Conservation (phyloP, 768 basidiomycete genomes). For the Mycena rosella region DNA sequence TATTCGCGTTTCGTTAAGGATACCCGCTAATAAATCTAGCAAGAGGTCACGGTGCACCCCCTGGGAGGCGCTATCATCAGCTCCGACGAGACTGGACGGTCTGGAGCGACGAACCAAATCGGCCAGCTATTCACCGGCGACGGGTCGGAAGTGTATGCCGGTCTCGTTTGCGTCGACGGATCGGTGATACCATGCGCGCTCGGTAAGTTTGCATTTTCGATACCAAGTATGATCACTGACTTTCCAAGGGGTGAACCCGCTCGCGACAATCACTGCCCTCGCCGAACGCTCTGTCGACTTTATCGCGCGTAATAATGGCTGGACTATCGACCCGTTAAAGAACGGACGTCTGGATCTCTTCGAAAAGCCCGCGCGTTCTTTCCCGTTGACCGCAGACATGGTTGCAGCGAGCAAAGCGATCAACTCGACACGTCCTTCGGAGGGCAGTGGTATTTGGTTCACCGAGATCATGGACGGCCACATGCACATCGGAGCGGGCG, state of each 20-base stretch:
- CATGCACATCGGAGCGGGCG: constrained; percentile 34
- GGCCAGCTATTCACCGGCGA: constrained; percentile 34
- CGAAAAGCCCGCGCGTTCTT: constrained; percentile 23
- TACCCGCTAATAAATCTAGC: constrained; percentile 14
- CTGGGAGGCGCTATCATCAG: constrained; percentile 38
- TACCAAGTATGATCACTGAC: neutral
- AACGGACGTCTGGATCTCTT: constrained; percentile 35
- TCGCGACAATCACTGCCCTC: constrained; percentile 39
- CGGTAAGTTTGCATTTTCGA: constrained; percentile 15
- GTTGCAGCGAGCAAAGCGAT: constrained; percentile 17
- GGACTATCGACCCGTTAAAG: constrained; percentile 4
- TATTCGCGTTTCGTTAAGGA: neutral
- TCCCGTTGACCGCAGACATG: constrained; percentile 31
- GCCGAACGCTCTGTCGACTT: constrained; percentile 35
- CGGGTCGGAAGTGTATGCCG: constrained; percentile 31
- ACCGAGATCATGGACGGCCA: constrained; percentile 37
- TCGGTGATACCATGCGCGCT: constrained; percentile 37
- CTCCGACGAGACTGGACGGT: constrained; percentile 34
- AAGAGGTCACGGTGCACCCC: constrained; percentile 36
- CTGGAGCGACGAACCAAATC: constrained; percentile 33
- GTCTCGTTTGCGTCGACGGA: constrained; percentile 37
- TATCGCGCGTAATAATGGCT: constrained; percentile 9
- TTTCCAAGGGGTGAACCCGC: constrained; percentile 33
- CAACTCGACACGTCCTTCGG: neutral
- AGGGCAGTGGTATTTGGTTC: constrained; percentile 30